Evolutionary conservation across 2,329 filamentous ascomycete species (phyloP), one percentile per base, ranked within the genome.

Genomic region (Hortaea sp.): DNA sequence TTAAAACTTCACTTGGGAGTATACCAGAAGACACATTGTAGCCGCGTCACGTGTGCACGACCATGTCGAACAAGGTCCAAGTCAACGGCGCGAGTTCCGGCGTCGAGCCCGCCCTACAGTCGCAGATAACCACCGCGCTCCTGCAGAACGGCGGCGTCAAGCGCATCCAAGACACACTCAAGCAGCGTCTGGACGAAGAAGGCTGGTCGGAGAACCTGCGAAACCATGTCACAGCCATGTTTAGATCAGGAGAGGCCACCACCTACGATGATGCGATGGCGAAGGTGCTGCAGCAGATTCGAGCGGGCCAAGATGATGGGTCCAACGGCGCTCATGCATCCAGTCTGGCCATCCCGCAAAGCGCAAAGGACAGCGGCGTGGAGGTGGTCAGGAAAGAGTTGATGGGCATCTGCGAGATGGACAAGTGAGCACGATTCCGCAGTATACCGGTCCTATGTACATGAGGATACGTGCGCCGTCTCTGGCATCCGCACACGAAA

Each of bases 151-250:
- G 67, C 56, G 70, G 73, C 45, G 73, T 81, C 53, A 69, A 72
- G 56, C 71, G 73, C 57, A 75, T 82, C 39, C 76, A 80, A 57
- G 56, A 65, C 34, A 69, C 71, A 1, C 68, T 82, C 28, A 67
- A 73, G 48, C 70, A 77, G 56, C 70, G 72, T 20, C 69, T 81
- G 7, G 72, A 77, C 55, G 69, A 74, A 44, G 64, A 68, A n/a
- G 77, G 77, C 54, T 82, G 78, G 77, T 74, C 74, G 38, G 70
- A 77, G 54, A 68, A 69, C 29, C 68, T 82, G 49, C 72, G 72
- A 47, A 66, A 65, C 41, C 72, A 81, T 49, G 69, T 77, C 12
- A 71, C 72, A 41, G 68, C 75, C 46, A 69, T 81, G 37, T 72
- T 81, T 45, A 74, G 77, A 53, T 74, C 70, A 28, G 77, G 77